Base-by-base conservation (phyloP, 208 protist genomes). In the Crithidia expoeki region DNA sequence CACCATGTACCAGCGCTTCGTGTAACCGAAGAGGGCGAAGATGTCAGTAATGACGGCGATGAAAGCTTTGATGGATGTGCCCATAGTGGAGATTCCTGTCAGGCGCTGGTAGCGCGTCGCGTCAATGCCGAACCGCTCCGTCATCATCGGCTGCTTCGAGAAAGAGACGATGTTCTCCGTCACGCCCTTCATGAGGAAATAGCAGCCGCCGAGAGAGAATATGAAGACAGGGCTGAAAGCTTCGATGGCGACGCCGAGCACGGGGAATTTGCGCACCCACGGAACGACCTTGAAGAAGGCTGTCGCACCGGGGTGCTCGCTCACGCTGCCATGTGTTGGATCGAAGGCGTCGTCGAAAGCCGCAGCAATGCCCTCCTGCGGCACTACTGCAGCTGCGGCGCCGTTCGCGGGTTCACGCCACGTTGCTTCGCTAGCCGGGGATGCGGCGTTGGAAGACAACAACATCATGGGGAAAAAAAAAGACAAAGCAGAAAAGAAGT, bases 1-100 rank as follows among this genome's bases (percentile, higher is more conserved):
- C 32, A 71, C 23, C 69, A 84, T 77, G 83, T 90, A 90, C 84
- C 84, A 94, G 4, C 86, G 82, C 81, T 91, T 93, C n/a, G 81
- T 84, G 75, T 93, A 94, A 23, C 84, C 82, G n/a, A 89, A 81
- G 36, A 90, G 61, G 16, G 83, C 68, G 53, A 93, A 84, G 57
- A 74, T 79, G 68, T 93, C 89, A n/a, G 77, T 80, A 32, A 93
- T 57, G 49, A 84, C 75, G 30, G 83, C 88, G 49, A 75, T 76
- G 56, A 92, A 67, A 40, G 86, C 67, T 55, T 92, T 94, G 46
- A 91, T 65, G 27, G 85, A 72, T 46, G 59, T 75, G 34, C 72
- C 84, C 77, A 86, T 76, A 4, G 14, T 64, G 21, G 62, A 14
- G 42, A 86, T 58, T 30, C 50, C 69, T 12, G 42, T 40, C 32